Percentiles rank a stretch among this genome's conserved stretches.
phyloP scores from a whole-genome alignment of 768 basidiomycete species.

The Suillus lakei region DNA sequence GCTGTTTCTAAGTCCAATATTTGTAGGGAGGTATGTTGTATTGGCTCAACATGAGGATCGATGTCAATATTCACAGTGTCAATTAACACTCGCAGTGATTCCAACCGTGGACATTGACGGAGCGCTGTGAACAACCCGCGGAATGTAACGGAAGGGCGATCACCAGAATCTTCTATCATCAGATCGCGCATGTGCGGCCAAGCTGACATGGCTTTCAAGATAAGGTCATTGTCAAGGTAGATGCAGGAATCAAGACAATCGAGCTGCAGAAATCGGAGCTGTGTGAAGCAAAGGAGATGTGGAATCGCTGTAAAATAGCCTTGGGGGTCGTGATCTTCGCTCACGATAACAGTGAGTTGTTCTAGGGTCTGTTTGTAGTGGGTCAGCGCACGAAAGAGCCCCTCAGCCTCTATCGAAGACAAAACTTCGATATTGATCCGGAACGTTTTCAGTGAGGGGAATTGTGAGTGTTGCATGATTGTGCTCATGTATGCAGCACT shows the following conservation, averaged over 20 bases:
- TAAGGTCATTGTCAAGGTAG: background rate
- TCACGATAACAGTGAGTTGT: background rate
- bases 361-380: background rate
- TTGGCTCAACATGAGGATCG: background rate
- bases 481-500: background rate
- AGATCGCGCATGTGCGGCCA: background rate
- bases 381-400: background rate
- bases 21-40: background rate
- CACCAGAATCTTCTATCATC: background rate
- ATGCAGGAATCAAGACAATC: background rate
- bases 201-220: background rate
- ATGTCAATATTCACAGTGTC: background rate
- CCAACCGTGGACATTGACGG: background rate
- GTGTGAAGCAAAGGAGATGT: background rate
- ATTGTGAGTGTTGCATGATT: background rate
- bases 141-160: background rate
- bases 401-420: background rate
- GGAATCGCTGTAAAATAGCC: background rate
- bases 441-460: background rate
- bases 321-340: background rate
- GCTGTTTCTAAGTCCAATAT: background rate
- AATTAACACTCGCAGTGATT: background rate
- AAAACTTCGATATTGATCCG: background rate
- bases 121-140: background rate
- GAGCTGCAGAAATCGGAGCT: background rate